Evolutionary conservation across 106 monocot species (phyloP).

Genomic region (Alisma plantagoaquatica): DNA sequence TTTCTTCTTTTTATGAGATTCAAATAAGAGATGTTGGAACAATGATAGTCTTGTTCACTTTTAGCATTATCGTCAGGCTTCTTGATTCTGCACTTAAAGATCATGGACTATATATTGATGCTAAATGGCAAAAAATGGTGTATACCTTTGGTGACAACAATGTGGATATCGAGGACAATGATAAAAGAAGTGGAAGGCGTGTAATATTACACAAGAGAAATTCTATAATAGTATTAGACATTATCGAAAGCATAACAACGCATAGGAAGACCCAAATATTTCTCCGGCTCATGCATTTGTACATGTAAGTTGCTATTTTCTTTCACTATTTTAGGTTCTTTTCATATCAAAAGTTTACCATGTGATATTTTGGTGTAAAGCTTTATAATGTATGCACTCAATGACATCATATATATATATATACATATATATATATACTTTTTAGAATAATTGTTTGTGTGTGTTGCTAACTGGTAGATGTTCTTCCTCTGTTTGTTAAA

Average conservation of each 20-base stretch:
- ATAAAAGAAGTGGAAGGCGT: slow-evolving; percentile 32
- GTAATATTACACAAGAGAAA: slow-evolving; percentile 41
- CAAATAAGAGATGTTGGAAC: slow-evolving; percentile 45
- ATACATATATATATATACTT: neutral
- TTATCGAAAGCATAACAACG: slow-evolving; percentile 49
- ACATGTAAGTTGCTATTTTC: slow-evolving; percentile 48
- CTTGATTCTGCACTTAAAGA: slow-evolving; percentile 67
- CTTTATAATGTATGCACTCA: neutral
- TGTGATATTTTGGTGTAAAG: neutral
- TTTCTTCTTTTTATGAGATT: slow-evolving; percentile 48
- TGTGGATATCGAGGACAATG: slow-evolving; percentile 39
- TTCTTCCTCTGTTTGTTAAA: too few species aligned
- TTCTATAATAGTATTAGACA: slow-evolving; percentile 46
- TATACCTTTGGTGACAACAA: slow-evolving; percentile 9
- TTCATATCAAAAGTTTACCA: too few species aligned
- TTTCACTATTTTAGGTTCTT: slow-evolving; percentile 1
- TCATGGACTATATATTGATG: slow-evolving; percentile 37
- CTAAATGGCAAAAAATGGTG: slow-evolving; percentile 16
- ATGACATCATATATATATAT: neutral
- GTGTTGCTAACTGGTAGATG: too few species aligned
- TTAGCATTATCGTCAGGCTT: slow-evolving; percentile 41
- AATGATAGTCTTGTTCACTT: slow-evolving; percentile 49
- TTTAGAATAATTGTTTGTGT: neutral
- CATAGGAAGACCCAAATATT: slow-evolving; percentile 39
- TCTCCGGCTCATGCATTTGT: slow-evolving; percentile 57